These are phyloP conservation scores for Diaporthe aspalathi DNA, from an alignment of 2,329 filamentous ascomycete species.

Conservation along the genomic window DNA sequence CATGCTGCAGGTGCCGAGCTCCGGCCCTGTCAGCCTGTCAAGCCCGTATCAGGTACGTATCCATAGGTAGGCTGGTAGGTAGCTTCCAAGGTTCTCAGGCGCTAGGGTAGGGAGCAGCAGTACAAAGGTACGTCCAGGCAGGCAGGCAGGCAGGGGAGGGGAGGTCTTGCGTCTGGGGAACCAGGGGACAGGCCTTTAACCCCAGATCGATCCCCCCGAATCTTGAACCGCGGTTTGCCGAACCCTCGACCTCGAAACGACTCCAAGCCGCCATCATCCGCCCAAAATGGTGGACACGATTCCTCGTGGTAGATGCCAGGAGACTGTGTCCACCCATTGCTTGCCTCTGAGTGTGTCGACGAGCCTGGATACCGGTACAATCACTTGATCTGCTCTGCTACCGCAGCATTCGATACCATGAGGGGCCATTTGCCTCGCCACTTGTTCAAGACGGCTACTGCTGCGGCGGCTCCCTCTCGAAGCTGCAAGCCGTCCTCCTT, in stretches of 20 bases:
- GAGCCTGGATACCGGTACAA: not conserved
- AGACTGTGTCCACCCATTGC: not conserved
- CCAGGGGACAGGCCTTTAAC: slow-evolving; percentile 7
- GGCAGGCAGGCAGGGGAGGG: not conserved
- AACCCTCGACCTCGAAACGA: slow-evolving; percentile 21
- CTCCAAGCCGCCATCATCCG: slow-evolving; percentile 17
- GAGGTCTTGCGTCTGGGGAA: not conserved
- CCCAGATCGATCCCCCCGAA: slow-evolving; percentile 15
- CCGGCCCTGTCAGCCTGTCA: slow-evolving; percentile 19
- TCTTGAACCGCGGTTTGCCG: slow-evolving; percentile 33
- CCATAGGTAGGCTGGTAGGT: not conserved
- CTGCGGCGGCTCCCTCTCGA: slow-evolving; percentile 29
- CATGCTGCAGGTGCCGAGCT: slow-evolving; percentile 29
- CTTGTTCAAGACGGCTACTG: slow-evolving; percentile 37
- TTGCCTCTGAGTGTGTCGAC: not conserved
- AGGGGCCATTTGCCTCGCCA: slow-evolving; percentile 28
- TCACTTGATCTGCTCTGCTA: not conserved
- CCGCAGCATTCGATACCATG: slow-evolving; percentile 12
- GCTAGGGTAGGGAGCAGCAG: too few species aligned
- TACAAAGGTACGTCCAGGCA: too few species aligned
- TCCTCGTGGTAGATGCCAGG: slow-evolving; percentile 12
- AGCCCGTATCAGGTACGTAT: not conserved
- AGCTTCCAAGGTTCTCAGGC: not conserved
- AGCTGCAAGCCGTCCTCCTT: slow-evolving; percentile 36
- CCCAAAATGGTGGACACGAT: slow-evolving; percentile 17